Conservation (phyloP, 225 moss, liverwort and hornwort species). For the Bryum argenteum region DNA sequence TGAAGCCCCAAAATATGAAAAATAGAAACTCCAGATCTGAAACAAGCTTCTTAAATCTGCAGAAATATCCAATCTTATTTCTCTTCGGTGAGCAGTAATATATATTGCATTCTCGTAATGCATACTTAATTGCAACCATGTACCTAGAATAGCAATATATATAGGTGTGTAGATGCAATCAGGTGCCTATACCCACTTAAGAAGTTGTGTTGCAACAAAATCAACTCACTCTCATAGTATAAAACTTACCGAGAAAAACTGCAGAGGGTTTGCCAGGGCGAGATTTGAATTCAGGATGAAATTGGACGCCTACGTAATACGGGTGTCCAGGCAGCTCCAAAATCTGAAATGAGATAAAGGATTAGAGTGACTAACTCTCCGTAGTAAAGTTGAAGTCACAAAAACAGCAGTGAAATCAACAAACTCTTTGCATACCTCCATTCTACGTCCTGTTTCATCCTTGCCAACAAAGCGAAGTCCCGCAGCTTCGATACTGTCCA, state of each 20-base stretch:
- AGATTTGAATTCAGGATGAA: constrained; percentile 95
- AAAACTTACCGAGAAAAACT: constrained; percentile 67
- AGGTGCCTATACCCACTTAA: neutral
- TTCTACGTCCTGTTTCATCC: constrained; percentile 87
- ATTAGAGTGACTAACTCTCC: neutral
- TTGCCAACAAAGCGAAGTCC: constrained; percentile 90
- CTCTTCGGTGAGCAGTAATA: neutral
- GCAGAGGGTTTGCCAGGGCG: constrained; percentile 93
- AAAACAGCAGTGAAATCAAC: neutral
- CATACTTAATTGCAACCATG: too few species aligned
- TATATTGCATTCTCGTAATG: neutral
- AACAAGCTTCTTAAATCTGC: neutral
- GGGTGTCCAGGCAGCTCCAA: constrained; percentile 83
- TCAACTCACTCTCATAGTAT: neutral
- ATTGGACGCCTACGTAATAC: constrained; percentile 91
- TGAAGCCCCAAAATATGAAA: neutral
- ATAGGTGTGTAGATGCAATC: too few species aligned
- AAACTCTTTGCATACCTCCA: constrained; percentile 66
- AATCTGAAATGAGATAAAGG: constrained; percentile 49
- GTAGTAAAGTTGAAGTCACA: neutral
- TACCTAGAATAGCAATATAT: too few species aligned
- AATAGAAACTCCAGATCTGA: neutral
- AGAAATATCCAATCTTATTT: neutral
- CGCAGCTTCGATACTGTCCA: constrained; percentile 73
- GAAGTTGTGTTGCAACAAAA: neutral